Percentiles rank a stretch among this genome's conserved stretches.
Conservation (phyloP, 371 early-diverging fungal genomes). For the Mucor saturninus region DNA sequence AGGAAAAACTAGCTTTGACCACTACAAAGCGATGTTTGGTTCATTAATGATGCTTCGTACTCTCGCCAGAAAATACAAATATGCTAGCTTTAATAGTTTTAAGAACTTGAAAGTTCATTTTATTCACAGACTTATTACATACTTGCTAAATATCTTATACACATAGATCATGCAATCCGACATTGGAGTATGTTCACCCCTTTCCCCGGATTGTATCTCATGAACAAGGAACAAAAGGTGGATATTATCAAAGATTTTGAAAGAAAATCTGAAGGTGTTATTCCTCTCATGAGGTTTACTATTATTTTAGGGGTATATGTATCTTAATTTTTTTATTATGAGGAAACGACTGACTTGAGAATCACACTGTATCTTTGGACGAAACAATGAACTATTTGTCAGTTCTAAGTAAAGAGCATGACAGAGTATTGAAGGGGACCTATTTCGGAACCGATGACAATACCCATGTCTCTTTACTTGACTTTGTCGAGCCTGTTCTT, state of each 20-base stretch:
- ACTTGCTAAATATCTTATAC: constrained; percentile 9
- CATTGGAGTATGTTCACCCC: constrained; percentile 12
- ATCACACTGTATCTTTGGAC: constrained; percentile 24
- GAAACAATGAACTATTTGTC: constrained; percentile 14
- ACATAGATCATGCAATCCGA: constrained; percentile 12
- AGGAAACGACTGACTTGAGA: constrained; percentile 23
- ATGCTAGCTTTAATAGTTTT: constrained; percentile 23
- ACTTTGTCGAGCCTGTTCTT: too few species aligned
- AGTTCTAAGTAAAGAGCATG: constrained; percentile 13
- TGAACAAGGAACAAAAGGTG: constrained; percentile 22
- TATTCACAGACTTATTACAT: constrained; percentile 12
- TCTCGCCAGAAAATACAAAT: constrained; percentile 13
- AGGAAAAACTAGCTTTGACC: constrained; percentile 16
- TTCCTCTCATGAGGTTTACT: constrained; percentile 7
- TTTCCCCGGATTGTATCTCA: constrained; percentile 8
- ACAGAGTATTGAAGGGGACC: constrained; percentile 9
- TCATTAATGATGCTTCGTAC: constrained; percentile 11
- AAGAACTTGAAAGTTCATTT: constrained; percentile 18
- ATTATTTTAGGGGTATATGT: constrained; percentile 11
- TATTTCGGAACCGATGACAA: too few species aligned
- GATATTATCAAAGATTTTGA: constrained; percentile 8
- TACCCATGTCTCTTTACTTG: too few species aligned
- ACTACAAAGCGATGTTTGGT: constrained; percentile 29
- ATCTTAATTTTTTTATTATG: constrained; percentile 14
- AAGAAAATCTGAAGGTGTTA: constrained; percentile 10